A percentile compares a stretch with the other conserved stretches of the same genome.
Evolutionary conservation across 495 filamentous ascomycete species (phyloP).

Genomic region (Talaromyces proteolyticus): DNA sequence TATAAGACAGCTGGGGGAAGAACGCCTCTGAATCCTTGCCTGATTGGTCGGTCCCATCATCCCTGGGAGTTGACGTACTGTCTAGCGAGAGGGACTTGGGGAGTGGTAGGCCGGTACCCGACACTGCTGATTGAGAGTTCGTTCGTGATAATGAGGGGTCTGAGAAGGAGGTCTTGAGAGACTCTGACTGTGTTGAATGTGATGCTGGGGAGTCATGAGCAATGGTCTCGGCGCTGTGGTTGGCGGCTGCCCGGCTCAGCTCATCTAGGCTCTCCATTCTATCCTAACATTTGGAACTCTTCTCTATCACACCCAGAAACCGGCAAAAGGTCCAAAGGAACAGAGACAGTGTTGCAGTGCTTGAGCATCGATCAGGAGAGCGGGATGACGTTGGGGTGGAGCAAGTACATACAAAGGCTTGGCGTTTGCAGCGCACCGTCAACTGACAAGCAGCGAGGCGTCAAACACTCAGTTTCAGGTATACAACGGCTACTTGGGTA

Average conservation of each 20-base stretch:
- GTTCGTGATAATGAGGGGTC: background rate
- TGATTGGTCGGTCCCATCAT: background rate
- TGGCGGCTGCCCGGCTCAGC: background rate
- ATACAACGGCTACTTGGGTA: too few species aligned
- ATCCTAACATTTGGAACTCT: background rate
- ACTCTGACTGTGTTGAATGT: background rate
- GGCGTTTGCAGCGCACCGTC: too few species aligned
- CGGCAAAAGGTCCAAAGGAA: background rate
- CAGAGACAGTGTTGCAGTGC: background rate
- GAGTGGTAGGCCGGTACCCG: background rate
- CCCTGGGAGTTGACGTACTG: background rate
- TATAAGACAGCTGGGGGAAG: conserved; percentile 15
- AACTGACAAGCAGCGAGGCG: too few species aligned
- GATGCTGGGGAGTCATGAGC: conserved; percentile 2
- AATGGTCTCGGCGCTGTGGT: conserved; percentile 6
- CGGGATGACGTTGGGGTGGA: too few species aligned
- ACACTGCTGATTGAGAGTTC: background rate
- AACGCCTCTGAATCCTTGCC: background rate
- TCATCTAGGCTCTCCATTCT: conserved; percentile 5
- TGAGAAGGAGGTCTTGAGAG: conserved; percentile 1
- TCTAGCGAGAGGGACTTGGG: background rate
- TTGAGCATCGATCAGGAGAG: too few species aligned
- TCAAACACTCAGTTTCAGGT: too few species aligned
- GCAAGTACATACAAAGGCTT: too few species aligned
- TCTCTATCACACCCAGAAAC: background rate